These are phyloP conservation scores for Erythrophleum fordii DNA, from an alignment of 306 rosid genomes.

Conservation along the genomic window DNA sequence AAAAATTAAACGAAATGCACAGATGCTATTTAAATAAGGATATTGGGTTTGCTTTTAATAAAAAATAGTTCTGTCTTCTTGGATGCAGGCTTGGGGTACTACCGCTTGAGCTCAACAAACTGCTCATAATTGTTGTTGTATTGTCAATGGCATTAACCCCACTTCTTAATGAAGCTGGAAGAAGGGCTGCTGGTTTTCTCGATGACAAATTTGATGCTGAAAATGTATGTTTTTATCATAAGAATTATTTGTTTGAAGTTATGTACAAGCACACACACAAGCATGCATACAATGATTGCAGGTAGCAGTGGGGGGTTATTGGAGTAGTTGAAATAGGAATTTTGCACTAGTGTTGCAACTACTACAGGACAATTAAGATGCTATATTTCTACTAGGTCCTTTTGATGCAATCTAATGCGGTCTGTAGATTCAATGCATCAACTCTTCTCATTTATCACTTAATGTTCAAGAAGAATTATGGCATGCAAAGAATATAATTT, in stretches of 20 bases:
- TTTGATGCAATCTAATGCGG: constrained; percentile 13
- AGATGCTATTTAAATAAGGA: constrained; percentile 27
- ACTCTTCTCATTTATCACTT: constrained; percentile 26
- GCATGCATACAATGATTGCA: constrained; percentile 31
- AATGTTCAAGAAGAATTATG: neutral
- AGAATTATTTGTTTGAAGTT: constrained; percentile 27
- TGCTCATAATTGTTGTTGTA: constrained; percentile 94
- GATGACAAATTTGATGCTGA: constrained; percentile 57
- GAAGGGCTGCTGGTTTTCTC: constrained; percentile 73
- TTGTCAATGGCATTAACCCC: constrained; percentile 98
- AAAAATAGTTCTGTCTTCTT: constrained; percentile 40
- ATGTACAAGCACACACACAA: constrained; percentile 2
- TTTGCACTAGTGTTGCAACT: constrained; percentile 4
- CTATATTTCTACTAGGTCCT: constrained; percentile 15
- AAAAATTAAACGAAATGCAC: constrained; percentile 14
- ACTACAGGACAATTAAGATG: constrained; percentile 32
- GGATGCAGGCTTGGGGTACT: constrained; percentile 91
- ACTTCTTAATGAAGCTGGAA: constrained; percentile 95
- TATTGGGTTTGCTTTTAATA: constrained; percentile 33
- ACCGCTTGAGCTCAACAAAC: constrained; percentile 97
- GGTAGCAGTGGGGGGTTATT: constrained; percentile 16
- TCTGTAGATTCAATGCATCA: constrained; percentile 19
- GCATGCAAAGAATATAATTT: neutral
- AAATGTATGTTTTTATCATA: constrained; percentile 52
- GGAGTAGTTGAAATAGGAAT: constrained; percentile 34